A percentile compares a stretch with the other conserved stretches of the same genome.
These are phyloP conservation scores for Gossypioides kirkii DNA, from an alignment of 345 rosid species.

Conservation along the genomic window DNA sequence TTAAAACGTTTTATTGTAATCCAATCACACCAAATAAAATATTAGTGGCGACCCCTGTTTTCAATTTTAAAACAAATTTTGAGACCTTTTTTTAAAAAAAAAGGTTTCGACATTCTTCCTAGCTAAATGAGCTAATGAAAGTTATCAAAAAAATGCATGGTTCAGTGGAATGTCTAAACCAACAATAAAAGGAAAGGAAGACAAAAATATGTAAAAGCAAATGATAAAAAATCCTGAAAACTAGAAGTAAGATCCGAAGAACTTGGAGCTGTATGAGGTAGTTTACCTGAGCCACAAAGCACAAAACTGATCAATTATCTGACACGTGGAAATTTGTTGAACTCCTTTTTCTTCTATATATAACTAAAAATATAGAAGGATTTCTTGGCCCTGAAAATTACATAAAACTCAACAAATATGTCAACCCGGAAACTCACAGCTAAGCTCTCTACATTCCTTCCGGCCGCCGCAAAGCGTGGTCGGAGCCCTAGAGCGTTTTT, in stretches of 20 bases:
- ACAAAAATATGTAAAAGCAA: no score
- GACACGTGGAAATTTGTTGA: conserved; percentile 7
- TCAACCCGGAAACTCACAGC: conserved; percentile 8
- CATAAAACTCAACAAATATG: conserved; percentile 11
- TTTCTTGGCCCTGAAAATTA: not conserved
- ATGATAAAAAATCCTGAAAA: not conserved
- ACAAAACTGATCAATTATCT: not conserved
- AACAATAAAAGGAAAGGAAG: no score
- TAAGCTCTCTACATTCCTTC: conserved; percentile 7
- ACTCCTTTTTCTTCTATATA: not conserved
- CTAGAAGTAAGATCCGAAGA: conserved; percentile 1
- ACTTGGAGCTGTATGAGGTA: not conserved
- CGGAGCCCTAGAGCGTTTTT: conserved; percentile 20
- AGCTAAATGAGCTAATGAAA: no score
- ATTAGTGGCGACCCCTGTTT: no score
- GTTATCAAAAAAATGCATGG: no score
- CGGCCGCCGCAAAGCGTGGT: not conserved
- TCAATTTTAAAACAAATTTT: no score
- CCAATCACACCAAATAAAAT: no score
- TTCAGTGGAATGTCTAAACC: no score
- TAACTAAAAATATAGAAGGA: not conserved
- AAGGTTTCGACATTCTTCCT: no score
- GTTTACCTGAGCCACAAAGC: not conserved
- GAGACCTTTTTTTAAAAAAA: no score
- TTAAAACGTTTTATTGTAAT: no score